Percentiles rank a stretch among this genome's conserved stretches.
Conservation (phyloP, 73 alveolate species). For the Symbiodinium natans region DNA sequence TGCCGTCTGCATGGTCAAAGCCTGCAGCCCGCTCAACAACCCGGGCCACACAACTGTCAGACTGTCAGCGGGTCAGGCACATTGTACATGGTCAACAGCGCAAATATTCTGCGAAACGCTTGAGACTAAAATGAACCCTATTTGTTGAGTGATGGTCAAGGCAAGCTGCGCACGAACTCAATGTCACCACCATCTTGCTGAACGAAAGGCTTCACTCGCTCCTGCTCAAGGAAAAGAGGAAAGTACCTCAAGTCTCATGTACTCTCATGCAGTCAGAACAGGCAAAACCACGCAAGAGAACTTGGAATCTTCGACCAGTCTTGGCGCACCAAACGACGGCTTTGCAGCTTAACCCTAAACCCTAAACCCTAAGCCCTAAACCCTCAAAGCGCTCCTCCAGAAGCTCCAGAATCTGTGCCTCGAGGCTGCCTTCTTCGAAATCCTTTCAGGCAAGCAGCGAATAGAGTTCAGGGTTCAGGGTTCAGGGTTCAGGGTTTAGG, state of each 20-base stretch:
- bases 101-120: neutral
- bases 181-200: constrained; percentile 84
- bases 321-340: neutral
- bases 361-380: constrained; percentile 2
- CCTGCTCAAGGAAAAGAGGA: too few species aligned
- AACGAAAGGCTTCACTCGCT: constrained; percentile 83
- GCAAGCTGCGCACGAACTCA: constrained; percentile 40
- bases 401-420: constrained; percentile 58
- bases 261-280: too few species aligned
- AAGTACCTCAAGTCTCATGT: too few species aligned
- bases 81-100: too few species aligned
- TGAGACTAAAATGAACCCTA: neutral
- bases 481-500: neutral
- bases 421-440: constrained; percentile 54
- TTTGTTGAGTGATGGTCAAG: neutral
- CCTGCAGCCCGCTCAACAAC: too few species aligned
- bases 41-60: too few species aligned
- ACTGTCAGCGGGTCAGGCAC: too few species aligned
- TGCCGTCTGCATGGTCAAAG: constrained; percentile 52
- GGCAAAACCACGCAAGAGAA: too few species aligned
- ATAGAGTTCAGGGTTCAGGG: neutral
- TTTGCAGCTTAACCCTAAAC: neutral
- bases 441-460: neutral
- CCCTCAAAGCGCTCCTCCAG: constrained; percentile 42
- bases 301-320: too few species aligned